Conservation (phyloP, 257 asterid genomes). For the Solanum chaucha region DNA sequence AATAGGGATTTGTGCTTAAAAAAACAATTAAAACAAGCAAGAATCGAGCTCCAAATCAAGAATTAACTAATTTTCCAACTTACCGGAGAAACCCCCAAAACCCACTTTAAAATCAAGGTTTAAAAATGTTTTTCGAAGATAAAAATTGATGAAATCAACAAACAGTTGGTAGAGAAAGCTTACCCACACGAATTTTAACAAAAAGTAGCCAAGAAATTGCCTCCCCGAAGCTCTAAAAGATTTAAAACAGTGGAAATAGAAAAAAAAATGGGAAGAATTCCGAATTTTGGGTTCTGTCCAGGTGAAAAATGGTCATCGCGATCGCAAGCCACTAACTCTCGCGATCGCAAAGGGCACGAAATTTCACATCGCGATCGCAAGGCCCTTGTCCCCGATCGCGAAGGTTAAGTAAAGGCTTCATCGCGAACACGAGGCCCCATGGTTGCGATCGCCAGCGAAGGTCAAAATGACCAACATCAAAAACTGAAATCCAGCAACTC, state of each 20-base stretch:
- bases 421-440: background rate
- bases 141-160: background rate
- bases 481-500: background rate
- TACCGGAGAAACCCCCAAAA: background rate
- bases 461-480: background rate
- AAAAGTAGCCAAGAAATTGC: background rate
- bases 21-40: no score
- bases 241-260: background rate
- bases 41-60: background rate
- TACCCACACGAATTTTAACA: background rate
- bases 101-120: background rate
- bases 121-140: background rate
- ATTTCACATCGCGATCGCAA: background rate
- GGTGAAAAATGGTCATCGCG: background rate
- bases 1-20: background rate
- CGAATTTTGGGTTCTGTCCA: background rate
- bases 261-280: background rate
- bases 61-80: no score
- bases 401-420: background rate
- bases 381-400: background rate
- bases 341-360: background rate
- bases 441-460: background rate
- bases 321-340: background rate
- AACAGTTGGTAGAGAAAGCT: background rate
- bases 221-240: background rate